Evolutionary conservation across 192 early-diverging fungal species (phyloP), one percentile per base, ranked within the genome.

Genomic region (Umbelopsis sp.): DNA sequence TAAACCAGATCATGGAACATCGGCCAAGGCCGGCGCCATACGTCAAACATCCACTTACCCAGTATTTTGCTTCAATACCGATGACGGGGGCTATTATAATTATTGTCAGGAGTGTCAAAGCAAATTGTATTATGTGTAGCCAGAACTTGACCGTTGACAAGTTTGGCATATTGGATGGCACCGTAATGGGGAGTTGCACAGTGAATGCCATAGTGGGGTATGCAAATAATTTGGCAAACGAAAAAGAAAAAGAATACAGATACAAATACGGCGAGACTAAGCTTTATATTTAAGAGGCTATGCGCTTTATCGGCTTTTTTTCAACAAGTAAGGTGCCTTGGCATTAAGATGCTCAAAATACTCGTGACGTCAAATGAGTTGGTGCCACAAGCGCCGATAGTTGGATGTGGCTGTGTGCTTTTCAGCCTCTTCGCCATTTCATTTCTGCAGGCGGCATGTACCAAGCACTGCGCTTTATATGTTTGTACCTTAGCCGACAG

Each of bases 71-170:
- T 37, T 78, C 76, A 41, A 50, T 73, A 49, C 68, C 47, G 53
- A 78, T 73, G 16, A 78, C 10, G 30, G 76, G 68, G 4, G 71
- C 76, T 22, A 78, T 46, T 9, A 78, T 41, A 53, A 68, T 66
- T 15, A 78, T 53, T 8, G 67, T 70, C 21, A 78, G 6, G 20
- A 78, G 46, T 11, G 44, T 70, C 3, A 50, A 30, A 13, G 46
- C 46, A 3, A 72, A n/a, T n/a, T 72, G 67, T 15, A 52, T 13
- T 9, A 72, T 20, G 23, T 78, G 76, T 8, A 78, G 27, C n/a
- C 44, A 45, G 22, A 46, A 67, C 33, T 73, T 78, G 47, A 45
- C 50, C 9, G 46, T 37, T 41, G 33, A 30, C 22, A 78, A 23
- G 27, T 49, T 37, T 11, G 68, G 61, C 68, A 72, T 70, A 12